Evolutionary conservation across 768 basidiomycete genomes (phyloP), one percentile per base, ranked within the genome.

Genomic region (Lactifluus pinguis): DNA sequence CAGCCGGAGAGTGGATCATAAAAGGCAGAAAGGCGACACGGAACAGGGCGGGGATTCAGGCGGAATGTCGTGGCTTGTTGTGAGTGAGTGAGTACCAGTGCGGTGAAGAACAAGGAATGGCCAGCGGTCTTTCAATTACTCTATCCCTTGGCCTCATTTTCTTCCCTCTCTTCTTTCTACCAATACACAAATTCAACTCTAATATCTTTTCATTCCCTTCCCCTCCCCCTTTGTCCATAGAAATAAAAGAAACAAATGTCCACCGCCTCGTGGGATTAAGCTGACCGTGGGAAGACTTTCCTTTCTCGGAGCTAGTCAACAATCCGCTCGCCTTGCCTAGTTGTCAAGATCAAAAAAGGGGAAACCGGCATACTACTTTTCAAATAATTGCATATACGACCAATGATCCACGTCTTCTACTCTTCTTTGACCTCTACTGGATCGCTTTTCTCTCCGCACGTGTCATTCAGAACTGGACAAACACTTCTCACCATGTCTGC

Each of bases 1-100:
- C 68, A 45, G 55, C 65, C 62, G 55, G 69, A 56, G 64, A 65
- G 49, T 64, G 72, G 61, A 73, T 69, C 72, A 73, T 73, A 62
- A 65, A 51, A 34, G 54, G 63, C 55, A 53, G 60, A 41, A 25
- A 13, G 14, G 44, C 6, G 36, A 41, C 50, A 47, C 50, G 59
- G 49, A 52, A 39, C 60, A 38, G 25, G 25, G 25, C 25, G 49
- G 39, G 19, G 36, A 62, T 53, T 48, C 19, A 44, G 6, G 32
- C n/a, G 47, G 38, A 44, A 11, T 25, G 36, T 38, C 30, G 25
- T 25, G 48, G 49, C 39, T 45, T 47, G 48, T n/a, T 29, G 50
- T 9, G 42, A 36, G 50, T 42, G 32, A 14, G 21, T 25, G 57
- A 34, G 32, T 34, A 34, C 32, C 42, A 34, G 58, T 25, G 55